A percentile compares a stretch with the other conserved stretches of the same genome.
Evolutionary conservation across 2,329 filamentous ascomycete species (phyloP).

Genomic region (Stagonosporopsis tanaceti): DNA sequence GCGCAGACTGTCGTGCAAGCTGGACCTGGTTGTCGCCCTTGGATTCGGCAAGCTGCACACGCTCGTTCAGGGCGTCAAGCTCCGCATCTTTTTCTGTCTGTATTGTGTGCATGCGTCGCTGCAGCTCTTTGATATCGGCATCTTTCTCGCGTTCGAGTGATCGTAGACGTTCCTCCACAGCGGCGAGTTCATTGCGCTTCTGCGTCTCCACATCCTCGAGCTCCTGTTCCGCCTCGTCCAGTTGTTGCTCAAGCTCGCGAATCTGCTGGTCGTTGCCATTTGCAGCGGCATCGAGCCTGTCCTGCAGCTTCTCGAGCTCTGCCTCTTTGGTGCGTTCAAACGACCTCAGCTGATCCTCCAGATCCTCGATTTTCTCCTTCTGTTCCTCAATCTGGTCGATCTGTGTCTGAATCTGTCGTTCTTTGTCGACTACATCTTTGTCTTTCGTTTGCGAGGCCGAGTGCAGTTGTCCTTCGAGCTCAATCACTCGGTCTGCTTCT

Average conservation of each 20-base stretch:
- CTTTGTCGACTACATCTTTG: constrained; percentile 35
- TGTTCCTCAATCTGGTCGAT: constrained; percentile 45
- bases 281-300: constrained; percentile 51
- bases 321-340: constrained; percentile 49
- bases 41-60: constrained; percentile 51
- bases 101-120: constrained; percentile 43
- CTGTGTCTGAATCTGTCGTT: constrained; percentile 41
- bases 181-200: constrained; percentile 41
- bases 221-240: constrained; percentile 47
- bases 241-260: constrained; percentile 54
- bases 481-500: constrained; percentile 12
- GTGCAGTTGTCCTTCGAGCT: constrained; percentile 35
- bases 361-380: constrained; percentile 43
- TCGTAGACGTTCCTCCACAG: constrained; percentile 43
- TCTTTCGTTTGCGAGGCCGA: constrained; percentile 35
- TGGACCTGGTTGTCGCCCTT: constrained; percentile 52
- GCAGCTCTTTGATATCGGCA: constrained; percentile 45
- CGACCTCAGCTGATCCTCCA: constrained; percentile 41
- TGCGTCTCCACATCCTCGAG: constrained; percentile 36
- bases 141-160: constrained; percentile 48
- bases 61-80: constrained; percentile 51
- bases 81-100: constrained; percentile 50
- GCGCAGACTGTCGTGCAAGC: constrained; percentile 51
- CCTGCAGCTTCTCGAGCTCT: constrained; percentile 53
- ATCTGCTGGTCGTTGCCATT: constrained; percentile 58